Evolutionary conservation across 2,329 filamentous ascomycete genomes (phyloP).

Genomic region (Stachybotrys elegans): DNA sequence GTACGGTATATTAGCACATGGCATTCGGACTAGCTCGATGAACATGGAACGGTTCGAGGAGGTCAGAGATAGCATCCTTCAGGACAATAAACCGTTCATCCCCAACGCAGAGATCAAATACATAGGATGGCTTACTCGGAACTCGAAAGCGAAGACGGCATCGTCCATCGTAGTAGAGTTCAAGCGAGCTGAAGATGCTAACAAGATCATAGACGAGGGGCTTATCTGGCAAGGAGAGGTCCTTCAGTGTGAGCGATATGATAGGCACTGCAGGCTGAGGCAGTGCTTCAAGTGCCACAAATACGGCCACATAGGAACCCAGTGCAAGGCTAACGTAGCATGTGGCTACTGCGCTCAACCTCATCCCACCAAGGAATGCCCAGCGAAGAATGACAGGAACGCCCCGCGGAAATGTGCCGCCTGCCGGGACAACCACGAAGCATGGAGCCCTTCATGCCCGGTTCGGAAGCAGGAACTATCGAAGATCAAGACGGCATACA

Average conservation of each 20-base stretch:
- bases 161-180: conserved; percentile 6
- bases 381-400: neutral
- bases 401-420: neutral
- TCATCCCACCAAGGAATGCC: conserved; percentile 1
- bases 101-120: too few relatives aligned
- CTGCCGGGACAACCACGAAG: conserved; percentile 1
- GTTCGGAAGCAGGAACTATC: conserved; percentile 1
- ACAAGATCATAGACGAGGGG: too few relatives aligned
- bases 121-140: conserved; percentile 6
- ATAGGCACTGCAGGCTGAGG: too few relatives aligned
- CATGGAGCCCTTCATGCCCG: conserved; percentile 1
- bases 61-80: too few relatives aligned
- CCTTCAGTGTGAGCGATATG: too few relatives aligned
- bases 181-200: neutral
- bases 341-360: conserved; percentile 6
- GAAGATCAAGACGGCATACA: conserved; percentile 1
- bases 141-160: conserved; percentile 1
- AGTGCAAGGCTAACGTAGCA: conserved; percentile 8
- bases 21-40: conserved; percentile 4
- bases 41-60: conserved; percentile 1
- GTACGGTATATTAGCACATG: conserved; percentile 3
- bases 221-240: too few relatives aligned
- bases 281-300: too few relatives aligned
- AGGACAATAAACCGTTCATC: too few relatives aligned
- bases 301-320: conserved; percentile 9